These are phyloP conservation scores for Fusarium poae DNA, from an alignment of 2,329 filamentous ascomycete species.

Conservation along the genomic window DNA sequence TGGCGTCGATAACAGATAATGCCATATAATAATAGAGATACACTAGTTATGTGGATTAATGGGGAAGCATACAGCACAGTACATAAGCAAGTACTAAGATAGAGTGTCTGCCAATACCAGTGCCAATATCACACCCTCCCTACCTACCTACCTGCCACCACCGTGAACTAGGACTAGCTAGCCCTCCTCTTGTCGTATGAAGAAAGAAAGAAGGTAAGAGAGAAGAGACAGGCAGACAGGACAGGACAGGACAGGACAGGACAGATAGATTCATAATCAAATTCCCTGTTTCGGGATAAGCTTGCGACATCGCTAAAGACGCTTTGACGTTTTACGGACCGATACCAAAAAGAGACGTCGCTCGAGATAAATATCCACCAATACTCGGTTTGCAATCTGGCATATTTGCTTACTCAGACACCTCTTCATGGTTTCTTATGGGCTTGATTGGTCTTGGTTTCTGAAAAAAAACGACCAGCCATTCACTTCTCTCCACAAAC, in stretches of 20 bases:
- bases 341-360: not conserved
- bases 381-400: not conserved
- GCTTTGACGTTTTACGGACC: constrained; percentile 8
- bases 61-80: not conserved
- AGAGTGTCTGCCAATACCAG: too few relatives aligned
- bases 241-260: too few relatives aligned
- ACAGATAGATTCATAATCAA: not conserved
- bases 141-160: too few relatives aligned
- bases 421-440: not conserved
- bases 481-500: constrained; percentile 22
- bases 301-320: constrained; percentile 23
- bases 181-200: not conserved
- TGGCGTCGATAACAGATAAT: not conserved
- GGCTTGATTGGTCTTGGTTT: constrained; percentile 16
- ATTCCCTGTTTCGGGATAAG: constrained; percentile 1
- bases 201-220: not conserved
- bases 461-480: not conserved
- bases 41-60: not conserved
- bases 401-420: constrained; percentile 18
- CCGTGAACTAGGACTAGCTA: too few relatives aligned
- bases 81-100: not conserved
- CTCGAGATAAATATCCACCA: constrained; percentile 14
- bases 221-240: too few relatives aligned
- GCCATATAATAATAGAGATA: not conserved
- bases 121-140: too few relatives aligned